These are phyloP conservation scores for Pythium myriotylum DNA, from an alignment of 352 stramenopile genomes.

Conservation along the genomic window DNA sequence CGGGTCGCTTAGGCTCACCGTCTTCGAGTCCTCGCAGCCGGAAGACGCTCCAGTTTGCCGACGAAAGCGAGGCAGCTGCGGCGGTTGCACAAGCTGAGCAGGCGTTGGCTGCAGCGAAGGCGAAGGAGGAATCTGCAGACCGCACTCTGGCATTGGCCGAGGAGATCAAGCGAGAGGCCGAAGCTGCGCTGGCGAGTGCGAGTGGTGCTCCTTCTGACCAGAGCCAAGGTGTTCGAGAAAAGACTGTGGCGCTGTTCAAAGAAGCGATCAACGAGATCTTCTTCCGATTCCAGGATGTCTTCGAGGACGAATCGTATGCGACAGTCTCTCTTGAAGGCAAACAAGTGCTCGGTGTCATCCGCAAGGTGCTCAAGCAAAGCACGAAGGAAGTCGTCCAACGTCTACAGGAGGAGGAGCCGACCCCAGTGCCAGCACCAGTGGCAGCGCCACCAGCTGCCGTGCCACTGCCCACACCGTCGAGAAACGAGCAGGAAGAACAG, in stretches of 20 bases:
- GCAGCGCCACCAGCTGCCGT: not conserved
- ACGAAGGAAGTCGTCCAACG: slow-evolving; percentile 70
- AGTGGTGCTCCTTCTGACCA: slow-evolving; percentile 1
- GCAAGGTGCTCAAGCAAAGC: slow-evolving; percentile 79
- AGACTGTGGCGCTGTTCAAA: slow-evolving; percentile 66
- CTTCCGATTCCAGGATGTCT: slow-evolving; percentile 80
- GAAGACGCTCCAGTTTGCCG: slow-evolving; percentile 12
- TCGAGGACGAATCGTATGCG: slow-evolving; percentile 56
- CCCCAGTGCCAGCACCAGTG: not conserved
- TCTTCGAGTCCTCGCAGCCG: slow-evolving; percentile 26
- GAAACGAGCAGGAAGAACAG: not conserved
- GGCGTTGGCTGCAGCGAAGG: slow-evolving; percentile 7
- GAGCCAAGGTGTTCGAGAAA: slow-evolving; percentile 38
- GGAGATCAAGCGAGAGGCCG: slow-evolving; percentile 59
- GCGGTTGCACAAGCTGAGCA: slow-evolving; percentile 19
- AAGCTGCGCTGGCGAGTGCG: slow-evolving; percentile 41
- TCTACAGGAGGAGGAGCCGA: slow-evolving; percentile 38
- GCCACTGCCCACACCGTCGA: not conserved
- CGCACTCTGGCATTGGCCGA: slow-evolving; percentile 50
- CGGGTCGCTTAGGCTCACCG: slow-evolving; percentile 33
- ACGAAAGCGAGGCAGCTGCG: not conserved
- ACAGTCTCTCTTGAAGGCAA: slow-evolving; percentile 54
- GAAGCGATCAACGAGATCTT: slow-evolving; percentile 83
- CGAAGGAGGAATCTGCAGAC: slow-evolving; percentile 47
- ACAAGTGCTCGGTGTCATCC: slow-evolving; percentile 72